These are phyloP conservation scores for Cymbopogon citratus DNA, from an alignment of 176 grass and related monocot species.

Conservation along the genomic window DNA sequence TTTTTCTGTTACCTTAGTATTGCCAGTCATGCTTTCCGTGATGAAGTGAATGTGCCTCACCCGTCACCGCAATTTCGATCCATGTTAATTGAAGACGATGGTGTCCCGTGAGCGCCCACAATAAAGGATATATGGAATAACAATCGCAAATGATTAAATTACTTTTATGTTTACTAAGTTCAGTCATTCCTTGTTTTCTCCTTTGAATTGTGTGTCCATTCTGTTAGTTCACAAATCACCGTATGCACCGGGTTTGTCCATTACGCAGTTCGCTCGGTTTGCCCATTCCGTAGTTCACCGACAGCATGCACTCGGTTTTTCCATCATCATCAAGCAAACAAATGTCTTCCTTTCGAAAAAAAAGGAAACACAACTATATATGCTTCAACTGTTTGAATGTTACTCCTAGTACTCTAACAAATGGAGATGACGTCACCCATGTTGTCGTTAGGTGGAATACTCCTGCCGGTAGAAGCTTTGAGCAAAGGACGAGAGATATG, in stretches of 20 bases:
- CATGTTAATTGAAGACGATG: neutral
- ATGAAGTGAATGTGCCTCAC: neutral
- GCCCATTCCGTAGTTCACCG: too few species aligned
- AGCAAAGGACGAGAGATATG: too few species aligned
- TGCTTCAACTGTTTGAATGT: too few species aligned
- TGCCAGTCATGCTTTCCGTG: neutral
- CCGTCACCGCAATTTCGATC: neutral
- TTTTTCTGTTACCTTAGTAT: constrained; percentile 15
- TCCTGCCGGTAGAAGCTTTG: too few species aligned
- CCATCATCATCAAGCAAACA: neutral
- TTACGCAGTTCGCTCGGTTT: too few species aligned
- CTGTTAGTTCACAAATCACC: neutral
- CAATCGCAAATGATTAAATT: neutral
- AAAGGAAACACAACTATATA: too few species aligned
- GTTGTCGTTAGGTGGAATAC: too few species aligned
- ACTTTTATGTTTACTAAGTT: neutral
- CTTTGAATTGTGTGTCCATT: neutral
- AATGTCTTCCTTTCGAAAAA: neutral
- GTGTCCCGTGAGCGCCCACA: neutral
- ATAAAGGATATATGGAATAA: constrained; percentile 25
- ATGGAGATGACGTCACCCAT: too few species aligned
- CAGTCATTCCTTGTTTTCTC: neutral
- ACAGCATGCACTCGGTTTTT: neutral
- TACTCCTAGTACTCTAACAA: too few species aligned
- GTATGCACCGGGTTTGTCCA: too few species aligned